Evolutionary conservation across 768 basidiomycete species (phyloP).

Genomic region (Calocera viscosa): DNA sequence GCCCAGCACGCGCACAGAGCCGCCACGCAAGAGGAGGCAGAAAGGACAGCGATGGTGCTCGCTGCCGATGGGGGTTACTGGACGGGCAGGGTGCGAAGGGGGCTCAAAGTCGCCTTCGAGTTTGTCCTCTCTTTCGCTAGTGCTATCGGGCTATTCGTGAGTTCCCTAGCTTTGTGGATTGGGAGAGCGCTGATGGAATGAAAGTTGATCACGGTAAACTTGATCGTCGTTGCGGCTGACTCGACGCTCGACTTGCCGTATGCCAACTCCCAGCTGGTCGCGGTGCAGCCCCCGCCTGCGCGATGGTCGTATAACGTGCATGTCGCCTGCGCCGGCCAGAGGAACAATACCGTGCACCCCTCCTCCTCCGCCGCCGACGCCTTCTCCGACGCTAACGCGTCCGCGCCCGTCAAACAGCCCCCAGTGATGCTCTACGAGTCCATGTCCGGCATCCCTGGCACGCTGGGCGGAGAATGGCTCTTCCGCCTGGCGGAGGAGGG

Average conservation of each 20-base stretch:
- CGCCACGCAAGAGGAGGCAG: background rate
- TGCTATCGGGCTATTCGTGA: background rate
- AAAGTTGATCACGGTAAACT: background rate
- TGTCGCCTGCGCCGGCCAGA: background rate
- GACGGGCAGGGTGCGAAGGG: background rate
- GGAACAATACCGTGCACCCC: constrained; percentile 2
- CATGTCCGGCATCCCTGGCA: constrained; percentile 6
- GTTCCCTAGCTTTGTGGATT: background rate
- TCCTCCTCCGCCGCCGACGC: background rate
- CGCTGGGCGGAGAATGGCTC: constrained; percentile 22
- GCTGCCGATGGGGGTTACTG: background rate
- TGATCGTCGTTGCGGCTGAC: background rate
- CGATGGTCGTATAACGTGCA: background rate
- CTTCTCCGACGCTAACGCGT: too few species aligned
- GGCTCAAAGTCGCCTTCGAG: background rate
- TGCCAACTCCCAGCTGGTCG: background rate
- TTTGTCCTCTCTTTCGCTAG: background rate
- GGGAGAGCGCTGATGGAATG: too few species aligned
- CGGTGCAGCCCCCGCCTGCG: background rate
- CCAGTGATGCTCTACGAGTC: constrained; percentile 7
- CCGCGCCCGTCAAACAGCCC: background rate
- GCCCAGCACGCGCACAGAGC: background rate
- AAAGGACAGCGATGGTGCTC: background rate
- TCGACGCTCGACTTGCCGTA: constrained; percentile 1
- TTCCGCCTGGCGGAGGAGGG: constrained; percentile 23